Percentiles rank a stretch among this genome's conserved stretches.
phyloP scores from a whole-genome alignment of 1,139 yeast species.

The Kluyveromyces sp. region DNA sequence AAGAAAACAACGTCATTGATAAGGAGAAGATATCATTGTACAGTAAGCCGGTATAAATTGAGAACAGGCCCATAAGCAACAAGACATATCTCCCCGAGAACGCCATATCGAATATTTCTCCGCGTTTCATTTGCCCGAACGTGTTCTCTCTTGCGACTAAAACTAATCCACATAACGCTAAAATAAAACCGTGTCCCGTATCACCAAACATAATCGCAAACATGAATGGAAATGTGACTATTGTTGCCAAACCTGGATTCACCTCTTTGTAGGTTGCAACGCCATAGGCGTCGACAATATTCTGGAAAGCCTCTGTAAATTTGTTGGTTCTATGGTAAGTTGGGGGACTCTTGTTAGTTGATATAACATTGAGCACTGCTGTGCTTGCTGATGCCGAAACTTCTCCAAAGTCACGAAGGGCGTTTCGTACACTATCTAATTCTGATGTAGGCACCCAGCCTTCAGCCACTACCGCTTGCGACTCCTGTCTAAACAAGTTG shows the following conservation, averaged over 20 bases:
- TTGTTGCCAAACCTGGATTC: conserved; percentile 73
- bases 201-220: conserved; percentile 88
- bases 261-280: conserved; percentile 71
- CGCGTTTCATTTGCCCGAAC: conserved; percentile 55
- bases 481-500: conserved; percentile 62
- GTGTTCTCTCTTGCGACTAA: conserved; percentile 57
- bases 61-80: conserved; percentile 67
- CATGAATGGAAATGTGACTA: conserved; percentile 78
- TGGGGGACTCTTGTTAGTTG: conserved; percentile 67
- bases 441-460: conserved; percentile 76
- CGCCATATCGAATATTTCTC: conserved; percentile 80
- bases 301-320: conserved; percentile 69
- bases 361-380: conserved; percentile 57
- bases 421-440: conserved; percentile 27
- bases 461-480: conserved; percentile 62
- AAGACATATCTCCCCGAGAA: conserved; percentile 67
- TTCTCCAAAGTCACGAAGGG: conserved; percentile 35
- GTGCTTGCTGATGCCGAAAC: conserved; percentile 42
- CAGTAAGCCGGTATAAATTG: conserved; percentile 71
- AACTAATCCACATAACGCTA: conserved; percentile 51
- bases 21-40: conserved; percentile 74
- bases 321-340: conserved; percentile 72
- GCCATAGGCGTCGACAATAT: conserved; percentile 76
- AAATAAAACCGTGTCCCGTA: conserved; percentile 69
- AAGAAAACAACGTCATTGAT: conserved; percentile 63